phyloP scores from a whole-genome alignment of 306 rosid species.

The Calophaca sinica region DNA sequence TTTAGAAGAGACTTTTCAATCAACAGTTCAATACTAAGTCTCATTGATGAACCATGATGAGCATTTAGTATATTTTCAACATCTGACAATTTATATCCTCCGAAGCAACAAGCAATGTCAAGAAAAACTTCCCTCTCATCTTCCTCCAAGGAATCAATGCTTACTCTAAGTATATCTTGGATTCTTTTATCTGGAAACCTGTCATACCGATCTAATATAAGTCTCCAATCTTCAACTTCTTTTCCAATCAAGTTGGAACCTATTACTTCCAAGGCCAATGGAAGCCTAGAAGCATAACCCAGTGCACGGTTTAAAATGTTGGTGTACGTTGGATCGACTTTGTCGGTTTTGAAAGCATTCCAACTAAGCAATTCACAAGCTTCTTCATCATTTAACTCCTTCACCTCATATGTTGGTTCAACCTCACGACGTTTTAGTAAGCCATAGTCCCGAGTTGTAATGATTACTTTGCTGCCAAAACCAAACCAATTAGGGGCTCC shows the following conservation, averaged over 20 bases:
- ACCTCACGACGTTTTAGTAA: neutral
- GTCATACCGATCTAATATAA: neutral
- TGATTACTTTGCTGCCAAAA: too few species aligned
- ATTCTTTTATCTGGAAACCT: neutral
- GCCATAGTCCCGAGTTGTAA: neutral
- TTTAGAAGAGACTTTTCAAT: slow-evolving; percentile 38
- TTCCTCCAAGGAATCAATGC: slow-evolving; percentile 14
- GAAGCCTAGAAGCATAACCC: slow-evolving; percentile 25
- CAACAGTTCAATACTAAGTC: neutral
- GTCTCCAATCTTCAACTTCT: neutral
- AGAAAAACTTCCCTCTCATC: slow-evolving; percentile 21
- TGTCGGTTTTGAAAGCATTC: slow-evolving; percentile 13
- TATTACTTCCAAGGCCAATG: slow-evolving; percentile 30
- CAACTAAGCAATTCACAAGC: neutral
- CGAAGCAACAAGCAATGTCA: too few species aligned
- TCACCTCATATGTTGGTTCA: neutral
- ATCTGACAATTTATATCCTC: slow-evolving; percentile 10
- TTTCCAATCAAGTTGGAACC: slow-evolving; percentile 25
- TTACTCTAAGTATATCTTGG: slow-evolving; percentile 7
- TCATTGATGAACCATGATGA: neutral
- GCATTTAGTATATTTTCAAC: slow-evolving; percentile 23
- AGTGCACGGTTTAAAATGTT: slow-evolving; percentile 9
- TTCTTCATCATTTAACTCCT: neutral
- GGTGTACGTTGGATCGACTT: neutral
- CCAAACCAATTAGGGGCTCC: slow-evolving; percentile 13